Conservation (phyloP, 2,329 filamentous ascomycete species). For the Diplodia mutila region DNA sequence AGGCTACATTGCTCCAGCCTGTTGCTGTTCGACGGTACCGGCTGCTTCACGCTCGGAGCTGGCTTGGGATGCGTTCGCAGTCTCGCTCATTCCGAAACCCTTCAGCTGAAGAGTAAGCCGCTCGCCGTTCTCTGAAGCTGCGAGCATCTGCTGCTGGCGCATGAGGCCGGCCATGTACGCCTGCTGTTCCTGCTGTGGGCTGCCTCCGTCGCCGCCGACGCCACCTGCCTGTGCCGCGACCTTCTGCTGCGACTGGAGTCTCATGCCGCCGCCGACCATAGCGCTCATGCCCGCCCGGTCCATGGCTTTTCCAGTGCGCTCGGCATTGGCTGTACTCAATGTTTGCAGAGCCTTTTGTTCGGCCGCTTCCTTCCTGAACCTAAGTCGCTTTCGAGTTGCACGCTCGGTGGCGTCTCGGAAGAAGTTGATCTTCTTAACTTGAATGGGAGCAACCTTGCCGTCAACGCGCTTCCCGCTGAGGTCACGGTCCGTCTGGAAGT, state of each 20-base stretch:
- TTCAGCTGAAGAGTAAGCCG: too few species aligned
- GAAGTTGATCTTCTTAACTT: neutral
- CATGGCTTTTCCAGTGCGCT: too few species aligned
- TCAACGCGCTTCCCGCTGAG: neutral
- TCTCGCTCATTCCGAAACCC: too few species aligned
- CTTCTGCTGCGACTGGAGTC: too few species aligned
- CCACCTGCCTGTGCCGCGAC: too few species aligned
- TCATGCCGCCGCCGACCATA: too few species aligned
- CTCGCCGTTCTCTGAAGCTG: neutral
- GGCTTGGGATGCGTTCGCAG: too few species aligned
- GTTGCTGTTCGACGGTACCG: too few species aligned
- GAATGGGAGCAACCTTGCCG: neutral
- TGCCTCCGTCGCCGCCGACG: neutral
- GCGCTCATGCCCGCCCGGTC: too few species aligned
- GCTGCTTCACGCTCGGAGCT: too few species aligned
- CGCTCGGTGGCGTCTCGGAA: neutral
- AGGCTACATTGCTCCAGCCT: too few species aligned
- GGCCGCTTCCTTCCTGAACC: neutral
- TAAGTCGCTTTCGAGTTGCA: neutral
- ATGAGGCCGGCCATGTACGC: constrained; percentile 30
- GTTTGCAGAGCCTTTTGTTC: neutral
- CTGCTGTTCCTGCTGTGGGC: constrained; percentile 1
- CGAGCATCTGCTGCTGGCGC: constrained; percentile 29
- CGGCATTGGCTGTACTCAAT: neutral
- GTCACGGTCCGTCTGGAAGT: neutral